Evolutionary conservation across 2,329 filamentous ascomycete genomes (phyloP).

Genomic region (Colletotrichum liaoningense): DNA sequence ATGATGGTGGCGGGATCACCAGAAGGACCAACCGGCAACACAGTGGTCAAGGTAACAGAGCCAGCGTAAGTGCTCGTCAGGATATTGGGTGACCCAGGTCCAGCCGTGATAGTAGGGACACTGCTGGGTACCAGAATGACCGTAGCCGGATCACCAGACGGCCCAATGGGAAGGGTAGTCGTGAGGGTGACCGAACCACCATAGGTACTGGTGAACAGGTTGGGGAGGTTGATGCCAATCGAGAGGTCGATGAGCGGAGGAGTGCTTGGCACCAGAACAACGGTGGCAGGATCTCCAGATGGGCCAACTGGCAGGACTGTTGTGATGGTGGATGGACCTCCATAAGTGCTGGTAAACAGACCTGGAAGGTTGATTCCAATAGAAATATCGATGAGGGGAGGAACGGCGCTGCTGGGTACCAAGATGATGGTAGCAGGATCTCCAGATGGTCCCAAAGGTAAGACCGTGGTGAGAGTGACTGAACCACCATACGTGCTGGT

Average conservation of each 20-base stretch:
- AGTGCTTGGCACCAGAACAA: not conserved
- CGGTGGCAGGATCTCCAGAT: not conserved
- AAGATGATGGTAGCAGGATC: not conserved
- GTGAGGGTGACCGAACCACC: not conserved
- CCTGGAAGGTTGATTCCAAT: not conserved
- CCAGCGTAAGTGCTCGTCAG: not conserved
- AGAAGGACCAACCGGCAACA: not conserved
- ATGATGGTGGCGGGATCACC: not conserved
- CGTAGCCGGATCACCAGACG: not conserved
- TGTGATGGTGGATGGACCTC: not conserved
- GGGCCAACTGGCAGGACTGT: not conserved
- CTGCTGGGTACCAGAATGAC: not conserved
- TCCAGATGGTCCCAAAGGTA: not conserved
- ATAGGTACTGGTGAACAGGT: not conserved
- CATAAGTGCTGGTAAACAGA: not conserved
- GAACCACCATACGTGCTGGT: constrained; percentile 3
- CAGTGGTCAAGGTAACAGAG: not conserved
- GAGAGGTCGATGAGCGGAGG: not conserved
- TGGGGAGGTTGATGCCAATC: not conserved
- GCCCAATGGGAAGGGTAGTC: not conserved
- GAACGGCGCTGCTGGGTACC: not conserved
- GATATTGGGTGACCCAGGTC: not conserved
- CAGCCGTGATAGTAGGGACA: not conserved
- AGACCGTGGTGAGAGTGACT: not conserved
- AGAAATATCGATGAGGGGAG: not conserved